Evolutionary conservation across 2,329 filamentous ascomycete species (phyloP), one percentile per base, ranked within the genome.

Genomic region (Didymella pinodella): DNA sequence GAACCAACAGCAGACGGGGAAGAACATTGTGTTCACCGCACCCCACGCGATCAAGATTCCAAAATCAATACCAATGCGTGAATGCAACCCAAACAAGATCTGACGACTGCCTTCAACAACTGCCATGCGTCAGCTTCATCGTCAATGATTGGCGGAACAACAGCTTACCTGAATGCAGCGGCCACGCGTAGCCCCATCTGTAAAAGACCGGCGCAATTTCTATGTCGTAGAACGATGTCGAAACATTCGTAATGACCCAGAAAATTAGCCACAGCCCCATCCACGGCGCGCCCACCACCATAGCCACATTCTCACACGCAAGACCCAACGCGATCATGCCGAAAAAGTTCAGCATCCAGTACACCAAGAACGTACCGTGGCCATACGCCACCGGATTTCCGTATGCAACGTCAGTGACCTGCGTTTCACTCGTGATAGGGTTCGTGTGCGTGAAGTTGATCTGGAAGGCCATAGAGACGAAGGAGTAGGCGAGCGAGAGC

Each of bases 181-280:
- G 87, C 84, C 86, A 87, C 0, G 83, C 86, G 68, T 87, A 87
- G 0, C 85, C 86, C 84, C 85, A 90, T 2, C 74, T 69, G 68
- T 86, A 90, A 66, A 90, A 89, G 0, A 72, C 76, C 0, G 85
- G 83, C 2, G 84, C 82, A 25, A 90, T 76, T 26, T 86, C 84
- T 43, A 89, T 77, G 4, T 84, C 76, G 69, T 89, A 86, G 65
- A 90, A 88, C 0, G 81, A 76, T 0, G 85, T 88, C 0, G 81
- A 78, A 0, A 89, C 85, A 65, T 90, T 90, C 7, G 85, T 83
- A 55, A 90, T 87, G 41, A 89, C 85, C 86, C 86, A 88, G 66
- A 88, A 89, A 55, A 89, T 88, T 2, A 90, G 75, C 82, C 87
- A 90, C 0, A 88, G 71, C 0, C 85, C 82, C 50, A 80, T 84